Conservation (phyloP, 352 stramenopile species). For the Pythium coloratum region DNA sequence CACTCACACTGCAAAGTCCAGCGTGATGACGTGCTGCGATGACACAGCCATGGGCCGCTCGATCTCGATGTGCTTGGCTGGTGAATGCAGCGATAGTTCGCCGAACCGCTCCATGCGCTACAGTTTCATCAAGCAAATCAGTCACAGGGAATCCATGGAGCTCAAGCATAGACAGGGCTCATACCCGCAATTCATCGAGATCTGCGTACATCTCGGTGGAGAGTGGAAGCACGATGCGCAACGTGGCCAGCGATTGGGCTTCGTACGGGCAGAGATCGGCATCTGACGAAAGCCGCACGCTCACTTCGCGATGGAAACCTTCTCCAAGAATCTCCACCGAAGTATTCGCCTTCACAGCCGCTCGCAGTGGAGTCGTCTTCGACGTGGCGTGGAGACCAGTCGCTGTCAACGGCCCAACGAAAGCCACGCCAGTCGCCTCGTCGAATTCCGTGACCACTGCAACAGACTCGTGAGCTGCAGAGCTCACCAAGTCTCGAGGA, state of each 20-base stretch:
- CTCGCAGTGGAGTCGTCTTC: neutral
- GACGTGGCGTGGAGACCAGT: neutral
- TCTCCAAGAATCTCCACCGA: conserved; percentile 18
- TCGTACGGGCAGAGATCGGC: neutral
- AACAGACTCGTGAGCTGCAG: neutral
- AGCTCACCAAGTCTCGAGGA: neutral
- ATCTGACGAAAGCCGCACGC: neutral
- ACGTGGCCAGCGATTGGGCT: neutral
- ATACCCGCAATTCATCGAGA: conserved; percentile 41
- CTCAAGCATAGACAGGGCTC: neutral
- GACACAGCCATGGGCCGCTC: conserved; percentile 31
- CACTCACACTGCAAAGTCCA: conserved; percentile 33
- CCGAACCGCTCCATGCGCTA: conserved; percentile 37
- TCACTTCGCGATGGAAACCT: conserved; percentile 25
- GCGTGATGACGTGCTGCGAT: conserved; percentile 24
- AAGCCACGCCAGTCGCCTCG: neutral
- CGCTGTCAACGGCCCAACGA: neutral
- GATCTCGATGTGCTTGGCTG: conserved; percentile 38
- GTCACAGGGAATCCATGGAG: neutral
- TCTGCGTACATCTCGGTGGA: conserved; percentile 35
- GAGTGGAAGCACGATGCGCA: conserved; percentile 25
- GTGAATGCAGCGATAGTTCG: conserved; percentile 24
- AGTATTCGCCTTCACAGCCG: neutral
- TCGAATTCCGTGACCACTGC: conserved; percentile 3
- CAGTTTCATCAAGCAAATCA: neutral